These are phyloP conservation scores for Metschnikowia aberdeeniae DNA, from an alignment of 805 yeast genomes.

Conservation along the genomic window DNA sequence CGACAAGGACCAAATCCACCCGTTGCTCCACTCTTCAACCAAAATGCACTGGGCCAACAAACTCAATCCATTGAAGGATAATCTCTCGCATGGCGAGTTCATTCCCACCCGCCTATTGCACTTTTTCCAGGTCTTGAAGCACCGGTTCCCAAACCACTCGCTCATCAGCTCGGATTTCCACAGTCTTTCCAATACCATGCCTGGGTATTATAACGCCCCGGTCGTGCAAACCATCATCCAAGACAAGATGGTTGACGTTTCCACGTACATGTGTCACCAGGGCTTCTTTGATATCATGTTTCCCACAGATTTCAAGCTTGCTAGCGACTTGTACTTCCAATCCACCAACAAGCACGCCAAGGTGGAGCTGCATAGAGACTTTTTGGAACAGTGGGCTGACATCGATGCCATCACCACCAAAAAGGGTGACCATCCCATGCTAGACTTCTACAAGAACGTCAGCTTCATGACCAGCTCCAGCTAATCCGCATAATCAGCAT, in stretches of 20 bases:
- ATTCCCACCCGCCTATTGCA: constrained; percentile 74
- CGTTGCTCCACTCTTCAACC: constrained; percentile 49
- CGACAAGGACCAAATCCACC: constrained; percentile 45
- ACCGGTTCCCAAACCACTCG: constrained; percentile 71
- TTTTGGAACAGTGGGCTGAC: constrained; percentile 69
- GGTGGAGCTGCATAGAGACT: constrained; percentile 58
- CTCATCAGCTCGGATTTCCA: constrained; percentile 70
- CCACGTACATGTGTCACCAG: constrained; percentile 77
- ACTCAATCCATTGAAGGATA: constrained; percentile 62
- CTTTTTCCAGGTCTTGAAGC: constrained; percentile 58
- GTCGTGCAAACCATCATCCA: constrained; percentile 75
- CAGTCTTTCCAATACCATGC: constrained; percentile 41
- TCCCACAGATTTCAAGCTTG: constrained; percentile 69
- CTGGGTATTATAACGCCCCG: constrained; percentile 64
- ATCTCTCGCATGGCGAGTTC: constrained; percentile 68
- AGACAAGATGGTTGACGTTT: constrained; percentile 62
- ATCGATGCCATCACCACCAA: constrained; percentile 60
- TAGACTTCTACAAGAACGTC: constrained; percentile 71
- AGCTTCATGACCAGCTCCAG: constrained; percentile 52
- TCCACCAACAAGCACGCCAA: constrained; percentile 58
- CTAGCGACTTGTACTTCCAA: constrained; percentile 57
- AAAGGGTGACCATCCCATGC: constrained; percentile 81
- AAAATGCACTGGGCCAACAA: constrained; percentile 44
- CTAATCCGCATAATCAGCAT: not conserved
- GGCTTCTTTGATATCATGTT: constrained; percentile 86